Base-by-base conservation (phyloP, 2,329 filamentous ascomycete genomes). In the Moelleriella libera region DNA sequence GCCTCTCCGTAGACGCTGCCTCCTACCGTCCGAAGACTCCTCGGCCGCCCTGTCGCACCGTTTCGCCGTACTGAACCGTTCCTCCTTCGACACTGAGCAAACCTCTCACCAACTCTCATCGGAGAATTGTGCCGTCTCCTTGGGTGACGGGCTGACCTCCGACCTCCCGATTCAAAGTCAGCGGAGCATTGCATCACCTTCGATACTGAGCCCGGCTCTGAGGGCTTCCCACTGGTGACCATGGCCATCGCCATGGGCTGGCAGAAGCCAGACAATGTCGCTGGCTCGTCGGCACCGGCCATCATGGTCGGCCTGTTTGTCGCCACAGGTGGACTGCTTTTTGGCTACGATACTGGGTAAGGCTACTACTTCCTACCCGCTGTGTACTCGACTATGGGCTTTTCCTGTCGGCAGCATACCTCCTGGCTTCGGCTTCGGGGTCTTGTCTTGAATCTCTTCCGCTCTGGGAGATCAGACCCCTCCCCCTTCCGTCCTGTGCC, bases 201-300 rank as follows among this genome's bases (percentile, higher is more conserved):
- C 8, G 34, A 9, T 37, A 48, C 48, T 46, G 51, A 52, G 57
- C 58, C 60, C 62, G 66, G 63, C 72, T 70, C 70, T 76, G 74
- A 76, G 67, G 68, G 64, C 61, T 53, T 56, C 61, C 62, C 60
- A 58, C 57, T 58, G 62, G 66, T 65, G 68, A 70, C 73, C 74
- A 80, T 79, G 75, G 75, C 75, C 60, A 72, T 75, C 63, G 76
- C 75, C 75, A 80, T 80, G 76, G 75, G 76, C 68, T 83, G 78
- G 79, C 80, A 78, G 57, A 85, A 84, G 70, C 83, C 83, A 63
- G 78, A 82, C 67, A 82, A 82, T 72, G 80, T 83, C 63, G 77
- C 82, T 61, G 83, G 83, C 63, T 83, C 80, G 58, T 80, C 83
- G 59, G 80, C 79, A 61, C 80, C 79, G 56, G 80, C 80, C 58